Evolutionary conservation across 2,329 filamentous ascomycete species (phyloP).

Genomic region (Simplicillium sp.): DNA sequence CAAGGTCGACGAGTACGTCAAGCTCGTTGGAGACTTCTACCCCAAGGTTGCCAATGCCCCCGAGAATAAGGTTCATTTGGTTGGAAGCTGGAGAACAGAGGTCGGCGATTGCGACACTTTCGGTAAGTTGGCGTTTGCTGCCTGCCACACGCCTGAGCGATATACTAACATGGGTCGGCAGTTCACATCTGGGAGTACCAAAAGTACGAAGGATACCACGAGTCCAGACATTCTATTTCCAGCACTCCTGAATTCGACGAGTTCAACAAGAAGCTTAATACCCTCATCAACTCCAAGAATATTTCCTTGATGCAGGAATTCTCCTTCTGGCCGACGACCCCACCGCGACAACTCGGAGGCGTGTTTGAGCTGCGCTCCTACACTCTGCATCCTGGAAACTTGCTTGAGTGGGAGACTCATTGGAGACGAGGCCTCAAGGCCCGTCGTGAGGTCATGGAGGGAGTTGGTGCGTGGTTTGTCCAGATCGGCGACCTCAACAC

Average conservation of each 20-base stretch:
- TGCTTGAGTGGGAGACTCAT: slow-evolving; percentile 97
- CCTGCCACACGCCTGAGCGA: no score
- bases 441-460: slow-evolving; percentile 94
- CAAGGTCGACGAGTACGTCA: slow-evolving; percentile 88
- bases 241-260: slow-evolving; percentile 72
- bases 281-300: slow-evolving; percentile 74
- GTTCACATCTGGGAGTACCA: slow-evolving; percentile 99
- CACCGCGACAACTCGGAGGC: slow-evolving; percentile 81
- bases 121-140: slow-evolving; percentile 45
- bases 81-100: slow-evolving; percentile 97
- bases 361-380: slow-evolving; percentile 96
- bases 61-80: slow-evolving; percentile 90
- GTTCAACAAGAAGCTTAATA: slow-evolving; percentile 78
- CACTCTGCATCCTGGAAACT: slow-evolving; percentile 87
- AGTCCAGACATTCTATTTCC: slow-evolving; percentile 77
- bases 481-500: slow-evolving; percentile 97
- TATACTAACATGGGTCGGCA: slow-evolving; percentile 25
- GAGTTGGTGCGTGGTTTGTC: slow-evolving; percentile 96
- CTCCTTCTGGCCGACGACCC: slow-evolving; percentile 96
- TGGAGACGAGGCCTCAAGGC: slow-evolving; percentile 90
- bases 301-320: slow-evolving; percentile 98
- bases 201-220: slow-evolving; percentile 91
- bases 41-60: slow-evolving; percentile 75
- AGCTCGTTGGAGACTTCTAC: slow-evolving; percentile 86
- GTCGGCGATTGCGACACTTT: slow-evolving; percentile 97